Percentiles rank a stretch among this genome's conserved stretches.
Evolutionary conservation across 139 green algal species (phyloP).

Genomic region (Raphidocelis subcapitata): DNA sequence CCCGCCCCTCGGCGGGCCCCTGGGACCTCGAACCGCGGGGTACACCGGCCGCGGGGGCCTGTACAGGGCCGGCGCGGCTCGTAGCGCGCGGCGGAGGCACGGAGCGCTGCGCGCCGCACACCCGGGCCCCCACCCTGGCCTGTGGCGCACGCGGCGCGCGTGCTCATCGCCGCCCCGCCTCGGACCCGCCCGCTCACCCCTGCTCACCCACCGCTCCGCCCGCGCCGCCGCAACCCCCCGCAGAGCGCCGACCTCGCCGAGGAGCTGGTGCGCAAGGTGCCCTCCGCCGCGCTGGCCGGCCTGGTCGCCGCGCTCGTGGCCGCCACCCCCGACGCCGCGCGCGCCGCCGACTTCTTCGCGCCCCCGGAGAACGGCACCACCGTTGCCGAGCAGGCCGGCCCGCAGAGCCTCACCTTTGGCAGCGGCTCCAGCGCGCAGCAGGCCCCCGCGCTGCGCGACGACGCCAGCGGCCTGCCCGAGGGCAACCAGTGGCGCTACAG

Average conservation of each 20-base stretch:
- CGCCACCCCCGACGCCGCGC: slow-evolving; percentile 22
- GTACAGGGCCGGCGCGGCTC: no score
- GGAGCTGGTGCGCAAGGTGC: slow-evolving; percentile 47
- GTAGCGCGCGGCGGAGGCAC: no score
- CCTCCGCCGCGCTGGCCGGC: slow-evolving; percentile 54
- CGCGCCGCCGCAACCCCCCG: no score
- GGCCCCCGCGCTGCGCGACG: slow-evolving; percentile 43
- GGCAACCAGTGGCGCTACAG: slow-evolving; percentile 97
- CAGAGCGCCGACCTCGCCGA: slow-evolving; percentile 36
- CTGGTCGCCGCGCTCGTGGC: slow-evolving; percentile 52
- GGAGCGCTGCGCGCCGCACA: no score
- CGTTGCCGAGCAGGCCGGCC: slow-evolving; percentile 21
- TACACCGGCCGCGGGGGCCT: no score
- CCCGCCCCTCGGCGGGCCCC: no score
- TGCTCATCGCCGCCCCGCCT: no score
- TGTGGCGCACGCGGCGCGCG: no score
- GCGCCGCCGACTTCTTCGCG: slow-evolving; percentile 52
- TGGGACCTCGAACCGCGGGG: no score
- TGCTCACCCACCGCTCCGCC: no score
- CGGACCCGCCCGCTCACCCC: no score
- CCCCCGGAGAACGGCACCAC: slow-evolving; percentile 32
- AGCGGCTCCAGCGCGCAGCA: slow-evolving; percentile 12
- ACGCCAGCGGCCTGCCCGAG: slow-evolving; percentile 79
- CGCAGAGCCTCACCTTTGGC: slow-evolving; percentile 17
- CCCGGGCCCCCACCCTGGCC: no score